phyloP scores from a whole-genome alignment of 1,284 basidiomycete species.

The Pseudozyma tsukubaensis region DNA sequence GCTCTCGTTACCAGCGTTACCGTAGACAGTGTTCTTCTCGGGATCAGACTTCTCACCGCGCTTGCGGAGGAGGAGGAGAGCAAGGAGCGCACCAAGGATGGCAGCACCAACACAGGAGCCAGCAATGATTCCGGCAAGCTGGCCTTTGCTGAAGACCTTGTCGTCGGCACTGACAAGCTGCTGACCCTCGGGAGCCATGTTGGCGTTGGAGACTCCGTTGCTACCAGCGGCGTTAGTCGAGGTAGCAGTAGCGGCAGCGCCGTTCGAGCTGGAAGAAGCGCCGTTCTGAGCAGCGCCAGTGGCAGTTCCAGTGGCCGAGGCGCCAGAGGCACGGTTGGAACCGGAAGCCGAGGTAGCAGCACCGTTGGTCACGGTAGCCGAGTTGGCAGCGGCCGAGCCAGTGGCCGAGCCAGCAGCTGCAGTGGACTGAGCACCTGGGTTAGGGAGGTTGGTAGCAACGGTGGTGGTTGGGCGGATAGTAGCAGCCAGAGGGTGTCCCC shows the following conservation, averaged over 20 bases:
- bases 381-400: conserved; percentile 16
- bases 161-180: conserved; percentile 34
- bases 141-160: conserved; percentile 28
- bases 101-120: conserved; percentile 57
- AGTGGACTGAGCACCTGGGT: conserved; percentile 17
- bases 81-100: conserved; percentile 53
- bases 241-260: conserved; percentile 9
- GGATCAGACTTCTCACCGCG: conserved; percentile 36
- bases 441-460: conserved; percentile 44
- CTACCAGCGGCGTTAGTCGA: not conserved
- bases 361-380: conserved; percentile 27
- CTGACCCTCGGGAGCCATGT: conserved; percentile 35
- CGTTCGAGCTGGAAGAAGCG: conserved; percentile 15
- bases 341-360: conserved; percentile 3
- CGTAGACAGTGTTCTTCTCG: conserved; percentile 40
- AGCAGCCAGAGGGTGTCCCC: conserved; percentile 58
- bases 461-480: conserved; percentile 49
- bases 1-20: conserved; percentile 36
- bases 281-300: conserved; percentile 14
- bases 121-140: conserved; percentile 58
- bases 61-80: conserved; percentile 41
- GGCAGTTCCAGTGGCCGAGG: conserved; percentile 1
- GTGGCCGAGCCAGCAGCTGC: conserved; percentile 14
- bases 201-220: conserved; percentile 1
- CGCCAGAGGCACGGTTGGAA: conserved; percentile 1